Percentiles rank a stretch among this genome's conserved stretches.
phyloP scores from a whole-genome alignment of 257 asterid species.

The Capsicum rhomboideum region DNA sequence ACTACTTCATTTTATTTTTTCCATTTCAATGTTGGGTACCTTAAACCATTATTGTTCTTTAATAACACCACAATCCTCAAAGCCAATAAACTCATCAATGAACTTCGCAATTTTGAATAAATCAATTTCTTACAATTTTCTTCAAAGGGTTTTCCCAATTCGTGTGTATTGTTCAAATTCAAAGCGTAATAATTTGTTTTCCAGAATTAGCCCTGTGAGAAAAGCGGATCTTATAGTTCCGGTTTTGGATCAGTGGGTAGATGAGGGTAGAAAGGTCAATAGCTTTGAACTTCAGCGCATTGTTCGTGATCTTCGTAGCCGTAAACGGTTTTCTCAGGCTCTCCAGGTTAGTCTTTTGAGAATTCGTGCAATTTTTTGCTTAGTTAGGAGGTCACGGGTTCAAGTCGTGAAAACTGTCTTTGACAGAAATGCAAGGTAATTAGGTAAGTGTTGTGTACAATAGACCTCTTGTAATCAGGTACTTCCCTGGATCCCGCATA shows the following conservation, averaged over 20 bases:
- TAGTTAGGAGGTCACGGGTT: too few relatives aligned
- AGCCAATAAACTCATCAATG: constrained; percentile 14
- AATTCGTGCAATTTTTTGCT: too few relatives aligned
- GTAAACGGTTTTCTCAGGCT: constrained; percentile 47
- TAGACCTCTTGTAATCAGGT: too few relatives aligned
- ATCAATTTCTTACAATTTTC: constrained; percentile 10
- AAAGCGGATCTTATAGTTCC: constrained; percentile 27
- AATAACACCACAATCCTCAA: neutral
- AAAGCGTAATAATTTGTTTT: constrained; percentile 35
- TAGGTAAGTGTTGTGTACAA: too few relatives aligned
- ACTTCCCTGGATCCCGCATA: too few relatives aligned
- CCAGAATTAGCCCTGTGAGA: constrained; percentile 45
- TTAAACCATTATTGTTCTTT: neutral
- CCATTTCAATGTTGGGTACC: constrained; percentile 2
- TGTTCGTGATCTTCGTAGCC: constrained; percentile 54
- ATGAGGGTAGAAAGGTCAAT: constrained; percentile 40
- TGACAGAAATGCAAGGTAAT: too few relatives aligned
- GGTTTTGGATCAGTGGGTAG: constrained; percentile 52
- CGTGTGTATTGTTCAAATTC: constrained; percentile 13
- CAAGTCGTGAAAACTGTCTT: too few relatives aligned
- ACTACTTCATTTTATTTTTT: neutral
- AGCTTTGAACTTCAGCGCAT: constrained; percentile 37
- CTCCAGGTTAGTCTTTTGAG: constrained; percentile 25
- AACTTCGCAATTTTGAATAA: constrained; percentile 19
- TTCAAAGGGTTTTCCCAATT: neutral